phyloP scores from a whole-genome alignment of 2,329 filamentous ascomycete species.

The Endothia cerciana region DNA sequence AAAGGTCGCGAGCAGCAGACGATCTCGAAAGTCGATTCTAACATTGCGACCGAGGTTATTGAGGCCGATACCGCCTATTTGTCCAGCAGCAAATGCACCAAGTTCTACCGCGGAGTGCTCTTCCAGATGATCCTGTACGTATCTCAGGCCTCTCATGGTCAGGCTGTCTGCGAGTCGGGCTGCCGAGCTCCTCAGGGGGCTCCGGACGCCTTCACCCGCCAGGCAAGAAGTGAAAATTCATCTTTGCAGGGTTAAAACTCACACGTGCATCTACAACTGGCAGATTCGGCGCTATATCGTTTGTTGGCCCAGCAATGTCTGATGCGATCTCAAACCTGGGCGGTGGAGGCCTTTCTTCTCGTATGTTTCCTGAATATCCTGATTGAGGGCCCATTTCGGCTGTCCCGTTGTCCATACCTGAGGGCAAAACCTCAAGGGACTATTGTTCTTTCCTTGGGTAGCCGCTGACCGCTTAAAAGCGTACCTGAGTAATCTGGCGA shows the following conservation, averaged over 20 bases:
- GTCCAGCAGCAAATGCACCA: constrained; percentile 19
- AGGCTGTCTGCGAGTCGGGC: not conserved
- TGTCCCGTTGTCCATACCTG: not conserved
- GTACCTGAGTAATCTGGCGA: constrained; percentile 26
- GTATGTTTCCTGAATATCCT: not conserved
- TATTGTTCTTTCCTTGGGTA: not conserved
- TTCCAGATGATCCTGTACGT: constrained; percentile 29
- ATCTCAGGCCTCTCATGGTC: not conserved
- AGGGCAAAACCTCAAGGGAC: no score
- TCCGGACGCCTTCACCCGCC: no score
- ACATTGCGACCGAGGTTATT: constrained; percentile 24
- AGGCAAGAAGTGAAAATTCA: no score
- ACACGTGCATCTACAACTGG: not conserved
- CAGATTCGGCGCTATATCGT: constrained; percentile 24
- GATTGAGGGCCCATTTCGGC: not conserved
- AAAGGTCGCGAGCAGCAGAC: constrained; percentile 2
- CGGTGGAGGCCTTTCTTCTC: constrained; percentile 27
- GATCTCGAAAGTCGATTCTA: constrained; percentile 17
- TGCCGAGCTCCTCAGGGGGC: not conserved
- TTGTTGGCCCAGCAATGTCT: constrained; percentile 28
- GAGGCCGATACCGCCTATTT: constrained; percentile 25
- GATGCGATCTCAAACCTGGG: constrained; percentile 29
- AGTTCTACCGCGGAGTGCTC: constrained; percentile 24
- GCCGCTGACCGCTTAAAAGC: not conserved
- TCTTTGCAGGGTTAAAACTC: not conserved